Base-by-base conservation (phyloP, 495 filamentous ascomycete species). In the Aspergillus nanangensis region DNA sequence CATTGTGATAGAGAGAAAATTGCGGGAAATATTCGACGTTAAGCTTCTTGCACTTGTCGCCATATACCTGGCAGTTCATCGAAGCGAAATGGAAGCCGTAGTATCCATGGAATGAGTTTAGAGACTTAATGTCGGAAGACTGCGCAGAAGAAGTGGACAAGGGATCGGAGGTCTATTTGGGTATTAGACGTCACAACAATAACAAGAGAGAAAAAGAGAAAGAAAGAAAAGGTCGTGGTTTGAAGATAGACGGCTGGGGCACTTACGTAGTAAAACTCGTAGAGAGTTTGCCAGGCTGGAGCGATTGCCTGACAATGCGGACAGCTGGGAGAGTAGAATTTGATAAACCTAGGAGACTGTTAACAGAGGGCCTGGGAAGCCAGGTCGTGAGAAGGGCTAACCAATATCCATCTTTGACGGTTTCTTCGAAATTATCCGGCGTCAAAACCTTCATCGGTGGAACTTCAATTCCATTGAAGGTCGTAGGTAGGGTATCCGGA, bases 31-130 rank as follows among this genome's bases (percentile, higher is more conserved):
- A 74, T 11, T 58, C 47, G 40, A 96, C 75, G 1, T 79, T 67
- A 43, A 90, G 72, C 25, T 77, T 72, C 36, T 59, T 53, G 63
- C 93, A 98, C 2, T 85, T 65, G 56, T 90, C 84, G 32, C 81
- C 83, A 60, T 81, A 86, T 7, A 85, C 87, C 32, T 87, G 60
- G 66, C 93, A 98, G 63, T 97, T 89, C 49, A 98, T 61, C 23
- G 75, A 76, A 3, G 76, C 93, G 58, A 97, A 96, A 54, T 88
- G 81, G 66, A 97, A 91, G 65, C 95, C 80, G 63, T 96, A 97
- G 62, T 83, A 93, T 27, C 76, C 70, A 8, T 76, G 76, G 53
- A 86, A 86, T 1, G 77, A 75, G 53, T 85, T 83, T 25, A 79
- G 33, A n/a, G 77, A 77, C 35, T 77, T 57, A 3, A 66, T 61